A percentile compares a stretch with the other conserved stretches of the same genome.
These are phyloP conservation scores for Magnaporthiopsis incrustans DNA, from an alignment of 2,329 filamentous ascomycete species.

Conservation along the genomic window DNA sequence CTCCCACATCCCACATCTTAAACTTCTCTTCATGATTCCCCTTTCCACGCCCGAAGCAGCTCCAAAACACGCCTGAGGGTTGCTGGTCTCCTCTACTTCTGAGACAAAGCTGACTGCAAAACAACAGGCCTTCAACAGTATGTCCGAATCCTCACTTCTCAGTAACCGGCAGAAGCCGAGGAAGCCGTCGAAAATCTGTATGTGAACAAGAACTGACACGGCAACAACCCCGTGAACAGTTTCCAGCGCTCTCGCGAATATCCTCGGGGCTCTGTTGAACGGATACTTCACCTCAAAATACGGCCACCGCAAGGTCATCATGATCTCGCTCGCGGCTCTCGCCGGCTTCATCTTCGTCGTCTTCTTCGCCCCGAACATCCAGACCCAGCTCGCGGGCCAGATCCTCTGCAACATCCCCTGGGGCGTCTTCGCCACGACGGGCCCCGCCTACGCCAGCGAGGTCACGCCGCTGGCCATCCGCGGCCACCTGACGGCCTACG, in stretches of 20 bases:
- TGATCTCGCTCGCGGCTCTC: slow-evolving; percentile 31
- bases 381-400: slow-evolving; percentile 34
- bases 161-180: too few species aligned
- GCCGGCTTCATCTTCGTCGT: slow-evolving; percentile 37
- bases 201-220: too few species aligned
- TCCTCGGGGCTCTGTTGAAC: slow-evolving; percentile 32
- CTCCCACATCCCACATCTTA: too few species aligned
- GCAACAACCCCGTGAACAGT: too few species aligned
- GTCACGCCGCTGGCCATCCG: slow-evolving; percentile 33
- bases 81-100: too few species aligned
- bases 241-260: slow-evolving; percentile 20
- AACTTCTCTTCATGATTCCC: too few species aligned
- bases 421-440: slow-evolving; percentile 37
- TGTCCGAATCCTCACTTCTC: slow-evolving; percentile 10
- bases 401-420: slow-evolving; percentile 31
- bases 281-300: slow-evolving; percentile 31
- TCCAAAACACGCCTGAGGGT: too few species aligned
- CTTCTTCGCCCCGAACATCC: slow-evolving; percentile 38
- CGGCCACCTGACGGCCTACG: slow-evolving; percentile 33
- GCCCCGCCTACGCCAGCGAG: slow-evolving; percentile 35
- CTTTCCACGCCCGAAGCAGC: too few species aligned
- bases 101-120: slow-evolving; percentile 32
- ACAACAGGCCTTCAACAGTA: slow-evolving; percentile 39
- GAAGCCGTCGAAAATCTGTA: too few species aligned
- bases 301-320: slow-evolving; percentile 37